Percentiles rank a stretch among this genome's conserved stretches.
Evolutionary conservation across 1,284 basidiomycete genomes (phyloP).

Genomic region (Pseudozyma thailandica): DNA sequence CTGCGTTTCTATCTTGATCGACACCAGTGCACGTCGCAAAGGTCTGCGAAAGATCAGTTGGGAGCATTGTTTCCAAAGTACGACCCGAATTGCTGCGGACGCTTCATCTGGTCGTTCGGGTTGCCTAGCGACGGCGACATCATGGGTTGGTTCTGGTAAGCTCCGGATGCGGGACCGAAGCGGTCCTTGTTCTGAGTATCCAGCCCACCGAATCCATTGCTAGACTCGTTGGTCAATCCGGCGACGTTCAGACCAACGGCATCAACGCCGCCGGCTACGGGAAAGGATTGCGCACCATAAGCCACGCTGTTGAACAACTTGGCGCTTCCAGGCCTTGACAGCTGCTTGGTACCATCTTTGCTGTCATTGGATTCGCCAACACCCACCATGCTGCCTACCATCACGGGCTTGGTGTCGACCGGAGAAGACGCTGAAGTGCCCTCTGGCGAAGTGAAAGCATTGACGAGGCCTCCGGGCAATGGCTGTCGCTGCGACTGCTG

Average conservation of each 20-base stretch:
- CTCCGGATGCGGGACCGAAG: conserved; percentile 17
- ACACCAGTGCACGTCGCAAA: too few species aligned
- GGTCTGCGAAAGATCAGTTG: conserved; percentile 7
- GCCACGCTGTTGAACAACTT: conserved; percentile 15
- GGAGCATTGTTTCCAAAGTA: conserved; percentile 24
- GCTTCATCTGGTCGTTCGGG: conserved; percentile 12
- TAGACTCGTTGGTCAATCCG: conserved; percentile 6
- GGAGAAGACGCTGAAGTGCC: conserved; percentile 27
- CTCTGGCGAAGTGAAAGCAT: conserved; percentile 34
- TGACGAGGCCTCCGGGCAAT: conserved; percentile 36
- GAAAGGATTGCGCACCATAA: conserved; percentile 19
- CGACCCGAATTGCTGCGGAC: conserved; percentile 19
- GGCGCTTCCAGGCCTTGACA: conserved; percentile 25
- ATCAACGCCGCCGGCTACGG: conserved; percentile 9
- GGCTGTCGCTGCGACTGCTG: conserved; percentile 25
- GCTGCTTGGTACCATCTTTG: conserved; percentile 12
- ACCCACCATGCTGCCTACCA: conserved; percentile 4
- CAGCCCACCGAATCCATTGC: conserved; percentile 6
- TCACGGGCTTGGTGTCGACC: conserved; percentile 8
- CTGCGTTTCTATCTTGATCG: too few species aligned
- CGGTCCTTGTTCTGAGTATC: conserved; percentile 19
- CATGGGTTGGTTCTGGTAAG: conserved; percentile 17
- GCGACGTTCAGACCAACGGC: conserved; percentile 2
- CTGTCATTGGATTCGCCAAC: conserved; percentile 4
- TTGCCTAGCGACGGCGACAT: conserved; percentile 19